Conservation (phyloP, 106 monocot species). For the Chionographis japonica region DNA sequence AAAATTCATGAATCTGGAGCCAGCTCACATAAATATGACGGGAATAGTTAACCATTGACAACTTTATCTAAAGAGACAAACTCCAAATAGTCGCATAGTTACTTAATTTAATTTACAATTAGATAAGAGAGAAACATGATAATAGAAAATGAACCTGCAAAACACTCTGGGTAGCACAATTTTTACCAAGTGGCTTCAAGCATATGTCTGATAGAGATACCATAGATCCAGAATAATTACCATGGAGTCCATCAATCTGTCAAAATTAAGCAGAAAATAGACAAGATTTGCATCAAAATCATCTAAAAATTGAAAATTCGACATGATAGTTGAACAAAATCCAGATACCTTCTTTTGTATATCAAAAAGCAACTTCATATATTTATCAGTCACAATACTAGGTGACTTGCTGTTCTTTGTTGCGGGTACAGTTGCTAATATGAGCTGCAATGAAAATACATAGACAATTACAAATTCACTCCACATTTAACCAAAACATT, state of each 20-base stretch:
- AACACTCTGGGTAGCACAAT: slow-evolving; percentile 91
- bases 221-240: slow-evolving; percentile 74
- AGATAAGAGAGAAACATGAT: background rate
- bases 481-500: background rate
- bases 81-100: too few species aligned
- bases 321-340: background rate
- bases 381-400: slow-evolving; percentile 65
- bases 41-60: too few species aligned
- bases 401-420: slow-evolving; percentile 36
- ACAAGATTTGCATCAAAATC: background rate
- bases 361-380: slow-evolving; percentile 80
- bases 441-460: slow-evolving; percentile 48
- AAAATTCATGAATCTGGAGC: too few species aligned
- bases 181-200: slow-evolving; percentile 76
- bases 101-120: too few species aligned
- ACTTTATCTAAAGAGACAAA: too few species aligned
- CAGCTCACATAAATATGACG: too few species aligned
- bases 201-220: slow-evolving; percentile 81
- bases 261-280: slow-evolving; percentile 9
- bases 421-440: slow-evolving; percentile 55
- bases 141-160: slow-evolving; percentile 59
- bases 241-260: slow-evolving; percentile 78
- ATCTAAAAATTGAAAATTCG: background rate
- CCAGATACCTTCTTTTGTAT: slow-evolving; percentile 82
- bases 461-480: background rate